phyloP scores from a whole-genome alignment of 257 asterid species.

The Cinchona pubescens region DNA sequence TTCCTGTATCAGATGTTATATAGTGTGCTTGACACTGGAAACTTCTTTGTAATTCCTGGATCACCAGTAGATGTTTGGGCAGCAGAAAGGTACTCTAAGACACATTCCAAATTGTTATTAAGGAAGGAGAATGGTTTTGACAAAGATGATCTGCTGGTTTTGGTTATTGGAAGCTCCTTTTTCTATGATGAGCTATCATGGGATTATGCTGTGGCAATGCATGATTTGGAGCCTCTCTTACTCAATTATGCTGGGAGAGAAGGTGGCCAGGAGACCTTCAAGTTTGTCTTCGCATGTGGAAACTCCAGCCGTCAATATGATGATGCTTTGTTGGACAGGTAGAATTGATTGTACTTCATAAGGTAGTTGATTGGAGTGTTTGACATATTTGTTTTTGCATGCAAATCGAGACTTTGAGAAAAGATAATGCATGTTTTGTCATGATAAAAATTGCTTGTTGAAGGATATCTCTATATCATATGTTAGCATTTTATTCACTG shows the following conservation, averaged over 20 bases:
- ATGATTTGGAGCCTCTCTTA: slow-evolving; percentile 73
- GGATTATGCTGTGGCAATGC: slow-evolving; percentile 79
- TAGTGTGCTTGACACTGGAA: slow-evolving; percentile 92
- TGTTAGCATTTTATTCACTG: not conserved
- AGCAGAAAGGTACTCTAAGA: slow-evolving; percentile 77
- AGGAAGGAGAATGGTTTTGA: slow-evolving; percentile 72
- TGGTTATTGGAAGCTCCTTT: slow-evolving; percentile 86
- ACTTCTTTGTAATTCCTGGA: slow-evolving; percentile 97
- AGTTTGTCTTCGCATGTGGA: slow-evolving; percentile 77
- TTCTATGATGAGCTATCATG: slow-evolving; percentile 71
- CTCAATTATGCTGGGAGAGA: slow-evolving; percentile 58
- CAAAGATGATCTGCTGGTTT: slow-evolving; percentile 66
- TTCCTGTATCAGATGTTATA: slow-evolving; percentile 83
- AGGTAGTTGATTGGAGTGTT: slow-evolving; percentile 6
- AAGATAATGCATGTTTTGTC: not conserved
- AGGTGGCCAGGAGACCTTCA: slow-evolving; percentile 46
- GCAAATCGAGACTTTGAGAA: not conserved
- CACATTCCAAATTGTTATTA: slow-evolving; percentile 70
- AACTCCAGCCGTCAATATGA: slow-evolving; percentile 70
- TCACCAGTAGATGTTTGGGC: slow-evolving; percentile 92
- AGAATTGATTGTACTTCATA: slow-evolving; percentile 7
- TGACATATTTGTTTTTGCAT: slow-evolving; percentile 13
- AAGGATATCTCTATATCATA: not conserved
- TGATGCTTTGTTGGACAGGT: slow-evolving; percentile 91
- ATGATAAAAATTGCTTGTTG: not conserved